Conservation (phyloP, 345 rosid genomes). For the Excoecaria cochinchinensis region DNA sequence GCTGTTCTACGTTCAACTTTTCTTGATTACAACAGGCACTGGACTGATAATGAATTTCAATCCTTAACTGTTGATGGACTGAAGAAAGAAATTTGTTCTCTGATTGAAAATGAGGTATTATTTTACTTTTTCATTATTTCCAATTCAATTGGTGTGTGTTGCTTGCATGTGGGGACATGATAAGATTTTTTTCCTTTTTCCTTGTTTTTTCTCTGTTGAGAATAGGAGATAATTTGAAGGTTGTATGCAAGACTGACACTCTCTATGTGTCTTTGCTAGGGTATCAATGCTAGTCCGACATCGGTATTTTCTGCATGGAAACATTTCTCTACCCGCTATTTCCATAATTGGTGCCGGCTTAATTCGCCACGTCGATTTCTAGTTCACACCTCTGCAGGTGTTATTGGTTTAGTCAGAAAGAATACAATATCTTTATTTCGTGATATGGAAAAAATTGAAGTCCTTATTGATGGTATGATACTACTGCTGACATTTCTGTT, state of each 20-base stretch:
- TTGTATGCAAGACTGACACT: slow-evolving; percentile 26
- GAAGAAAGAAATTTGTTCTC: slow-evolving; percentile 67
- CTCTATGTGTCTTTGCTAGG: slow-evolving; percentile 45
- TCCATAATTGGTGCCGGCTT: slow-evolving; percentile 77
- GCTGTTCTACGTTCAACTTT: slow-evolving; percentile 61
- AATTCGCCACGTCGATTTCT: slow-evolving; percentile 71
- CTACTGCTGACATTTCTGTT: slow-evolving; percentile 1
- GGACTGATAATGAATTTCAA: slow-evolving; percentile 80
- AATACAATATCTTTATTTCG: slow-evolving; percentile 76
- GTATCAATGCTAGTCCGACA: slow-evolving; percentile 47
- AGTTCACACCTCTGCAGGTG: slow-evolving; percentile 53
- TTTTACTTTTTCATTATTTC: slow-evolving; percentile 18
- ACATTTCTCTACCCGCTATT: slow-evolving; percentile 66
- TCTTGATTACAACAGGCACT: slow-evolving; percentile 69
- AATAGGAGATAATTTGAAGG: slow-evolving; percentile 9
- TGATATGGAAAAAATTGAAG: slow-evolving; percentile 60
- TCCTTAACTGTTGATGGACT: slow-evolving; percentile 75
- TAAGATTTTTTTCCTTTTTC: not conserved
- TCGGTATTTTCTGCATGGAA: slow-evolving; percentile 70
- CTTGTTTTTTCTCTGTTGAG: slow-evolving; percentile 4
- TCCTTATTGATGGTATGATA: slow-evolving; percentile 61
- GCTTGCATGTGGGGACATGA: not conserved
- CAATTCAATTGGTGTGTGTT: not conserved
- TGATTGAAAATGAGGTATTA: slow-evolving; percentile 80
- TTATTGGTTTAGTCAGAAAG: slow-evolving; percentile 77